Conservation (phyloP, 2,329 filamentous ascomycete genomes). For the Drechslerella coelobrocha region DNA sequence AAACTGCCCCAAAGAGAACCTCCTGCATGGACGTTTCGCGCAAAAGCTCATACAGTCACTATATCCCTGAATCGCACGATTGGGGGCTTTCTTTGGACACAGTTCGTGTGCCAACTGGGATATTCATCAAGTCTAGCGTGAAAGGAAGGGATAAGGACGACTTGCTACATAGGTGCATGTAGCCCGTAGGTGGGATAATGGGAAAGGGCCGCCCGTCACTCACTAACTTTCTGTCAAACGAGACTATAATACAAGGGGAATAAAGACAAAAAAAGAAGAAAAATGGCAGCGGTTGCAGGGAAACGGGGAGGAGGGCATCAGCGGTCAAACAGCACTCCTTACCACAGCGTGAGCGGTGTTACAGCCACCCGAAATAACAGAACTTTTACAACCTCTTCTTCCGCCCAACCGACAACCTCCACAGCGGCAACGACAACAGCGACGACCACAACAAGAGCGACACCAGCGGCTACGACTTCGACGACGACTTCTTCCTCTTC, state of each 20-base stretch:
- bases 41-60: slow-evolving; percentile 17
- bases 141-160: slow-evolving; percentile 22
- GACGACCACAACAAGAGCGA: slow-evolving; percentile 14
- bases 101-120: slow-evolving; percentile 40
- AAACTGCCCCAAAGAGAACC: slow-evolving; percentile 8
- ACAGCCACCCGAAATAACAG: slow-evolving; percentile 51
- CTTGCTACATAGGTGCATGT: slow-evolving; percentile 18
- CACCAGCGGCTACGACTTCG: background rate
- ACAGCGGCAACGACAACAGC: background rate
- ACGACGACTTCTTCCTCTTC: slow-evolving; percentile 16
- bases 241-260: slow-evolving; percentile 21
- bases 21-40: slow-evolving; percentile 7
- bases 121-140: slow-evolving; percentile 38
- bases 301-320: slow-evolving; percentile 44
- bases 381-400: slow-evolving; percentile 37
- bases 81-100: slow-evolving; percentile 38
- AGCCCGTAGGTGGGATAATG: slow-evolving; percentile 44
- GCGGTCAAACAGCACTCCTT: slow-evolving; percentile 48
- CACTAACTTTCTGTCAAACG: slow-evolving; percentile 30
- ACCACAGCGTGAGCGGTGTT: slow-evolving; percentile 16
- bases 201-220: slow-evolving; percentile 27
- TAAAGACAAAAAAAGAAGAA: slow-evolving; percentile 33
- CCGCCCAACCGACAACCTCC: slow-evolving; percentile 1
- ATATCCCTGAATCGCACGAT: slow-evolving; percentile 43
- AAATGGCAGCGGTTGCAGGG: slow-evolving; percentile 46